Evolutionary conservation across 257 asterid species (phyloP).

Genomic region (Salvia splendens): DNA sequence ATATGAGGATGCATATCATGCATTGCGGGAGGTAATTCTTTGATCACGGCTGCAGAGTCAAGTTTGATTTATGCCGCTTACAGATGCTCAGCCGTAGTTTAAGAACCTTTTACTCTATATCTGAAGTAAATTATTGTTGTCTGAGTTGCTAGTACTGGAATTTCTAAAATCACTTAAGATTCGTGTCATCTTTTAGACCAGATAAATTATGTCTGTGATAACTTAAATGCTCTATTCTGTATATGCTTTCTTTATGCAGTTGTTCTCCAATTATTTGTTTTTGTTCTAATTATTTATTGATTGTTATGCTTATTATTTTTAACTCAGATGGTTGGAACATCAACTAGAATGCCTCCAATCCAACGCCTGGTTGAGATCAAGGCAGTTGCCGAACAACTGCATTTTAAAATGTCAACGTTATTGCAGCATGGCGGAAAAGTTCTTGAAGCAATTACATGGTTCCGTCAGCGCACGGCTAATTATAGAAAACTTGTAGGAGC

Average conservation of each 20-base stretch:
- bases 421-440: constrained; percentile 90
- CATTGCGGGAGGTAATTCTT: constrained; percentile 74
- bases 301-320: not conserved
- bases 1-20: constrained; percentile 88
- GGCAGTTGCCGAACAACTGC: constrained; percentile 82
- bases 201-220: constrained; percentile 18
- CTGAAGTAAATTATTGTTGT: not conserved
- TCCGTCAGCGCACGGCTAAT: constrained; percentile 69
- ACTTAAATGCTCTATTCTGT: constrained; percentile 18
- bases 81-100: constrained; percentile 13
- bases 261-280: not conserved
- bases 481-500: constrained; percentile 75
- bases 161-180: constrained; percentile 6
- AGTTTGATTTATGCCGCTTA: constrained; percentile 25
- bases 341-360: constrained; percentile 90
- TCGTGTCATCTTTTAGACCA: constrained; percentile 18
- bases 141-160: constrained; percentile 3
- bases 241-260: constrained; percentile 23
- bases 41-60: constrained; percentile 21
- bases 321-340: constrained; percentile 78
- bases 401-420: constrained; percentile 84
- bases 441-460: constrained; percentile 82
- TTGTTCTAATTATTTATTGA: not conserved
- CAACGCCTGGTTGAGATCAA: constrained; percentile 88
- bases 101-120: not conserved